Evolutionary conservation across 257 asterid genomes (phyloP).

Genomic region (Gentiana dahurica): DNA sequence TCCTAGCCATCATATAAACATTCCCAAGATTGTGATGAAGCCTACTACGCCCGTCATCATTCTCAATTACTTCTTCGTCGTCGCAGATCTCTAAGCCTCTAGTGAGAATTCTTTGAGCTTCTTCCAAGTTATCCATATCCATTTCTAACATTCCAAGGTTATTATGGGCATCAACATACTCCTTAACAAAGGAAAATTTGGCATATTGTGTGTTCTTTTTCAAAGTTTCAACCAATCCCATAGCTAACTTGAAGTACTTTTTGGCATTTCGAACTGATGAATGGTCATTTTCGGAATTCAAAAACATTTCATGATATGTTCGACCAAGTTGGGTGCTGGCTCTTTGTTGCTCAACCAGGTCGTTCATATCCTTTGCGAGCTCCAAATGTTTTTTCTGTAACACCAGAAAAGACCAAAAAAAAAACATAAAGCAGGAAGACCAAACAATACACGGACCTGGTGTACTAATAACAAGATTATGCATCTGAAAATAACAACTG

Average conservation of each 20-base stretch:
- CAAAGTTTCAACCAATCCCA: conserved; percentile 54
- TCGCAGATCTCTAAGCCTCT: conserved; percentile 70
- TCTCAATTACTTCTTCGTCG: conserved; percentile 71
- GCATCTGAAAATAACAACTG: neutral
- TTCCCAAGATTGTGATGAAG: conserved; percentile 94
- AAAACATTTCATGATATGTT: conserved; percentile 80
- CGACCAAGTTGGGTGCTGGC: conserved; percentile 97
- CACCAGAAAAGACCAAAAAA: conserved; percentile 1
- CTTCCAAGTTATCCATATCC: conserved; percentile 72
- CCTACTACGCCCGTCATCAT: conserved; percentile 81
- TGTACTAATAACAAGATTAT: too few species aligned
- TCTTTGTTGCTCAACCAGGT: conserved; percentile 85
- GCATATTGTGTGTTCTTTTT: conserved; percentile 33
- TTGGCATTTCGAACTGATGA: conserved; percentile 54
- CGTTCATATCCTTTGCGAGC: conserved; percentile 58
- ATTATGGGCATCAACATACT: conserved; percentile 86
- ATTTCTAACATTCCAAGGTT: conserved; percentile 90
- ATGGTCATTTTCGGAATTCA: conserved; percentile 72
- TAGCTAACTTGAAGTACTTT: conserved; percentile 60
- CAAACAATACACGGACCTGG: too few species aligned
- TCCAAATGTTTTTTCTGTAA: conserved; percentile 79
- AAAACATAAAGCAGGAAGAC: neutral
- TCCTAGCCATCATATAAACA: conserved; percentile 66
- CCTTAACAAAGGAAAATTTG: conserved; percentile 44
- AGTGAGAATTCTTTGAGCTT: conserved; percentile 54